These are phyloP conservation scores for Carex arenaria DNA, from an alignment of 202 grass and related monocot genomes.

Conservation along the genomic window DNA sequence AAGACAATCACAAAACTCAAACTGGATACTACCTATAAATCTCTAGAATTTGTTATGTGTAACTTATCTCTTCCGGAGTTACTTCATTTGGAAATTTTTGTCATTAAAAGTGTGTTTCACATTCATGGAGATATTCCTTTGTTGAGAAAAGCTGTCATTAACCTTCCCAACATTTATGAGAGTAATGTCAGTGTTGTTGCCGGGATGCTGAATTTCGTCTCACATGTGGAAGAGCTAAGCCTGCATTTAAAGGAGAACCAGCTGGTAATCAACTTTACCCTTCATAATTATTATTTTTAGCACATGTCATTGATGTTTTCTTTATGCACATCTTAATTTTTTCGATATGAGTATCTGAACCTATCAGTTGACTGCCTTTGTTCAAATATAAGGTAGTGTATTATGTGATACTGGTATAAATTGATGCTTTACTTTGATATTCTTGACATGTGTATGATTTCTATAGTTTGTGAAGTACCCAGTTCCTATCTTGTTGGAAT, in stretches of 20 bases:
- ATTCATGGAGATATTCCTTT: background rate
- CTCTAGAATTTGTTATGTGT: background rate
- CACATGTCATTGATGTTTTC: no score
- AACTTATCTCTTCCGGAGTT: background rate
- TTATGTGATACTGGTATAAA: no score
- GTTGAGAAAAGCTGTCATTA: background rate
- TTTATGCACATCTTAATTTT: no score
- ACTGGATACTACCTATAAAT: no score
- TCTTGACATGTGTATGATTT: background rate
- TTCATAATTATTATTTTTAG: no score
- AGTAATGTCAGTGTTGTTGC: background rate
- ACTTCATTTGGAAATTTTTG: background rate
- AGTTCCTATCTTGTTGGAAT: background rate
- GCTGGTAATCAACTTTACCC: background rate
- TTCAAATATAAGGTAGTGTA: no score
- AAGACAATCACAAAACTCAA: background rate
- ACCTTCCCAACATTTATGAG: background rate
- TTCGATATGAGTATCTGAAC: no score
- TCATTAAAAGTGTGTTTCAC: background rate
- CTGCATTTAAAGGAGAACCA: background rate
- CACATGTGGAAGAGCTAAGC: background rate
- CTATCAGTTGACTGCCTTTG: no score
- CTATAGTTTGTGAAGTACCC: background rate
- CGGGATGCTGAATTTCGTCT: background rate
- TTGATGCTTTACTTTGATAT: background rate